Percentiles rank a stretch among this genome's conserved stretches.
phyloP scores from a whole-genome alignment of 805 yeast genomes.

The Clavispora vitiphila region DNA sequence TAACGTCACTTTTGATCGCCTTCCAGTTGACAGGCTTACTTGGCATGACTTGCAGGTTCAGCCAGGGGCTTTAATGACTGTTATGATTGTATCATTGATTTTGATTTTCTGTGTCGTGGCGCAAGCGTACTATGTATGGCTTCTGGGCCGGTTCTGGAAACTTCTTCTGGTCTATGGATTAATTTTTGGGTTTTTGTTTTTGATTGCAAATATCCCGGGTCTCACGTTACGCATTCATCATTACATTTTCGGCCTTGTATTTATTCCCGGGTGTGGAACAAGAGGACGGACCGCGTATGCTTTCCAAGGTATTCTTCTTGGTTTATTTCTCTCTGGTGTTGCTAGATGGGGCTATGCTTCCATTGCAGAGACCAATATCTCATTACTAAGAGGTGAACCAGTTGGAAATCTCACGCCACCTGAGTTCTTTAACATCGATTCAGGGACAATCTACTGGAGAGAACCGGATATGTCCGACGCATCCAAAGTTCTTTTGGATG shows the following conservation, averaged over 20 bases:
- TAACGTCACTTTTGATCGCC: constrained; percentile 80
- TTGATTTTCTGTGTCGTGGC: constrained; percentile 51
- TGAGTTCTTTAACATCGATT: constrained; percentile 28
- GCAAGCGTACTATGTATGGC: constrained; percentile 80
- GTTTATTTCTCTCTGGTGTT: constrained; percentile 77
- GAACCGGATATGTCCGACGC: constrained; percentile 5
- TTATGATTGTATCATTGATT: constrained; percentile 43
- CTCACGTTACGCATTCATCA: constrained; percentile 76
- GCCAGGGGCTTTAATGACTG: constrained; percentile 72
- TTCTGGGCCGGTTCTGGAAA: constrained; percentile 59
- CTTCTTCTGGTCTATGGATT: constrained; percentile 57
- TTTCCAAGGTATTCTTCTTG: constrained; percentile 81
- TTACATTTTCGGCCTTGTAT: constrained; percentile 66
- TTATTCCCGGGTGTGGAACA: constrained; percentile 82
- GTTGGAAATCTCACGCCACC: constrained; percentile 54
- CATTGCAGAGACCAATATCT: constrained; percentile 68
- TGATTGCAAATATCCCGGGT: constrained; percentile 46
- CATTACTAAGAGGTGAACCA: constrained; percentile 72
- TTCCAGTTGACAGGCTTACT: constrained; percentile 84
- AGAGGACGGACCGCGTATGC: constrained; percentile 63
- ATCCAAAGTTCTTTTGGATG: constrained; percentile 6
- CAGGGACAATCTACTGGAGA: constrained; percentile 37
- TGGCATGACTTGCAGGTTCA: constrained; percentile 63
- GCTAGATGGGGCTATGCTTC: constrained; percentile 94
- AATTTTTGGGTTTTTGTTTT: constrained; percentile 32